phyloP scores from a whole-genome alignment of 2,329 filamentous ascomycete species.

The Fusarium sp. region DNA sequence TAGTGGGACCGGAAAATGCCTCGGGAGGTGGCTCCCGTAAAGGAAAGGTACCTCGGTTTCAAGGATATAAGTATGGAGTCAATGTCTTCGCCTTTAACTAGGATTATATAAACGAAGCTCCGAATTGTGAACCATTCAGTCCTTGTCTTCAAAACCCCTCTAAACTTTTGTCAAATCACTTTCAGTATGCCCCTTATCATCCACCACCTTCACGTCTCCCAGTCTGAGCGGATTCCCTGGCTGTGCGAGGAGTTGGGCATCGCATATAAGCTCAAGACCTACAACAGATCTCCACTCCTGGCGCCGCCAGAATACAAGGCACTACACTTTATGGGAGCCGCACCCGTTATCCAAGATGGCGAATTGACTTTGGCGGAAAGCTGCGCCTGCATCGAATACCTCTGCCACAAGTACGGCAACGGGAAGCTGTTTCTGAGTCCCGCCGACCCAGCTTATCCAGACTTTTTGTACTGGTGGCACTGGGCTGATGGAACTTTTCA shows the following conservation, averaged over 20 bases:
- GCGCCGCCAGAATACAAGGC: slow-evolving; percentile 39
- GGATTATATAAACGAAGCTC: background rate
- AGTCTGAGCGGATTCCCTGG: slow-evolving; percentile 74
- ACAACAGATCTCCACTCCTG: slow-evolving; percentile 32
- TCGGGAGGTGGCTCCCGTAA: background rate
- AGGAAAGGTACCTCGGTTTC: background rate
- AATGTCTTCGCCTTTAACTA: background rate
- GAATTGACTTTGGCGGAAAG: slow-evolving; percentile 67
- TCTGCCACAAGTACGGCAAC: slow-evolving; percentile 64
- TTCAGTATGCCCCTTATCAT: slow-evolving; percentile 51
- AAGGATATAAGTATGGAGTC: slow-evolving; percentile 12
- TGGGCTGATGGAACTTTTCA: slow-evolving; percentile 62
- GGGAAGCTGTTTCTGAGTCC: slow-evolving; percentile 62
- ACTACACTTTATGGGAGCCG: slow-evolving; percentile 62
- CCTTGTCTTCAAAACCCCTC: background rate
- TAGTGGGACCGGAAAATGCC: slow-evolving; percentile 19
- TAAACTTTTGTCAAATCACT: background rate
- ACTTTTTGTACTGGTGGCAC: slow-evolving; percentile 76
- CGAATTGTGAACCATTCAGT: too few species aligned
- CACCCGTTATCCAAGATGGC: slow-evolving; percentile 71
- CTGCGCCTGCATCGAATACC: slow-evolving; percentile 71
- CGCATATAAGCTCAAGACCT: slow-evolving; percentile 55
- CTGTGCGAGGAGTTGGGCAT: slow-evolving; percentile 73
- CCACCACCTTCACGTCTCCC: slow-evolving; percentile 68
- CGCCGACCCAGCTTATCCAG: slow-evolving; percentile 62